Base-by-base conservation (phyloP, 768 basidiomycete species). In the Tulasnella sp. region DNA sequence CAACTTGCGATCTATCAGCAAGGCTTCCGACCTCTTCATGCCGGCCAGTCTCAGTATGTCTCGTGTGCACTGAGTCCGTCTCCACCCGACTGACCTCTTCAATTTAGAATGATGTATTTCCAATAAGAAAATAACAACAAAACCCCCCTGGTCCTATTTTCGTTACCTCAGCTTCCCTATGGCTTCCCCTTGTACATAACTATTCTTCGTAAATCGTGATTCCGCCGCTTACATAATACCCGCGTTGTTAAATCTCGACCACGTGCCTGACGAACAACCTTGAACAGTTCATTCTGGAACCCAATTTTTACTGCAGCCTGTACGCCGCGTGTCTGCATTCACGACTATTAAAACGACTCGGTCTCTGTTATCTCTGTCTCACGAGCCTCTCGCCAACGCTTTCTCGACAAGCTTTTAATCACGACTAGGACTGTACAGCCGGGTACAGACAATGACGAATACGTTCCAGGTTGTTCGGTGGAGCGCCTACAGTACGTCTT, bases 391-490 rank as follows among this genome's bases (percentile, higher is more conserved):
- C 41, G 25, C 41, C 15, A n/a, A 42, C 6, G 25, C 27, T 29
- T 48, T 29, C 34, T 17, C 45, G 27, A 48, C 29, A 32, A 21
- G 27, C 43, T 57, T 34, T 34, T 15, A 57, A 46, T 45, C 19
- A 57, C 41, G 40, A 46, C 40, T 31, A 23, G 40, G 7, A 7
- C 17, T 31, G 12, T 31, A 15, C 45, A 17, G 27, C 45, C 21
- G 23, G 34, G n/a, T 45, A 23, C 27, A 31, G 41, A 45, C 19
- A 45, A 57, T 57, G 55, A 57, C 55, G 55, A 57, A 57, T 32
- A 57, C 55, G 2, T 57, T 57, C 45, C 23, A 36, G 15, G 35
- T 57, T 32, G 55, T 57, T 9, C 40, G 55, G 29, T 57, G 40
- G 40, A 35, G 55, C 32, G 55, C 55, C 32, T 57, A 45, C n/a